Base-by-base conservation (phyloP, 176 grass and related monocot genomes). In the Musa beccarii region DNA sequence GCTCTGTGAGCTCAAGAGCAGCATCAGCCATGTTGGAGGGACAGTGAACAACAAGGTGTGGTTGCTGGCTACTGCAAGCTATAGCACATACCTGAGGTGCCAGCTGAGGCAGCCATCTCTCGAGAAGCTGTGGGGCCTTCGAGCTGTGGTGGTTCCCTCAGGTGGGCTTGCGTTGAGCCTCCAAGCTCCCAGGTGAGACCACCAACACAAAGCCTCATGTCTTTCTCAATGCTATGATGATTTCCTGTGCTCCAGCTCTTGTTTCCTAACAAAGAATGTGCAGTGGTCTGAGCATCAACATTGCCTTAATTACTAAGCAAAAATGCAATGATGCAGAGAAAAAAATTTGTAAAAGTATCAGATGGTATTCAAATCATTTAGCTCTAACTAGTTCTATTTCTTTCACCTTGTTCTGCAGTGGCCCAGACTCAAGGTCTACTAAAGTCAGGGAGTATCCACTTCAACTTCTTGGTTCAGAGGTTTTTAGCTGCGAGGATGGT, bases 11-110 rank as follows among this genome's bases (percentile, higher is more conserved):
- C 10, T 80, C 57, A 51, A 61, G 50, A 49, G 66, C 49, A 19
- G 70, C 81, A 66, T 43, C 34, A 43, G 4, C 34, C 34, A 43
- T 43, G 34, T 43, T 4, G 34, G 26, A 49, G 13, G 69, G 49
- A 19, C 24, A 26, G 21, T 10, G 61, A 53, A 79, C 19, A 78
- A 68, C 55, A 85, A 76, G 69, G 85, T 90, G 8, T 90, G 84
- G 90, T 53, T 92, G 49, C 49, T 97, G 43, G 90, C 81, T 14
- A 92, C 90, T n/a, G 87, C 90, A n/a, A 90, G 85, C 77, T 97
- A 86, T 80, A 83, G 88, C 75, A 97, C 90, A 6, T 97, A 97
- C 90, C 84, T 93, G 85, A 82, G 84, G 21, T 89, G 90, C 76
- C 89, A 89, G 86, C 83, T 70, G 57, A 84, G 80, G 72, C 76